Conservation (phyloP, 2,329 filamentous ascomycete genomes). For the Beauveria rudraprayagi region DNA sequence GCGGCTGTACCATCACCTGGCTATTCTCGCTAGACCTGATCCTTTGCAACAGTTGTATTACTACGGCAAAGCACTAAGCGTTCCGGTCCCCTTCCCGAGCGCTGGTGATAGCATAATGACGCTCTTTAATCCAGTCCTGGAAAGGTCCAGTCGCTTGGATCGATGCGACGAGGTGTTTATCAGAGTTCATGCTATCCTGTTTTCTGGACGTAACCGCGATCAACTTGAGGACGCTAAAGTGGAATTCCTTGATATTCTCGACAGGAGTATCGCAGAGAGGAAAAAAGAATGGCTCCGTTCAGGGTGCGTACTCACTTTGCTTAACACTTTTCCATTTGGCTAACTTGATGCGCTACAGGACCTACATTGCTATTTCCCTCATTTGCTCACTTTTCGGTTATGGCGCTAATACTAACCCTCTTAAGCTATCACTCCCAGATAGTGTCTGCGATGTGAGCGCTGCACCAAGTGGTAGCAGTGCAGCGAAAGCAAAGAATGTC, state of each 20-base stretch:
- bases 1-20: constrained; percentile 79
- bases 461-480: too few relatives aligned
- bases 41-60: constrained; percentile 64
- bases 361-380: constrained; percentile 22
- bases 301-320: constrained; percentile 24
- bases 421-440: constrained; percentile 24
- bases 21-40: constrained; percentile 65
- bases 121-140: constrained; percentile 54
- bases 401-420: constrained; percentile 33
- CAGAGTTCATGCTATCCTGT: constrained; percentile 55
- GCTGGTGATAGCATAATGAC: constrained; percentile 63
- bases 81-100: constrained; percentile 57
- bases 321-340: not conserved
- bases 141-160: constrained; percentile 25
- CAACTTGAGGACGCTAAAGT: constrained; percentile 35
- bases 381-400: constrained; percentile 27
- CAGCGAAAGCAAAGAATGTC: not conserved
- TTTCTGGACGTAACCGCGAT: constrained; percentile 41
- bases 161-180: constrained; percentile 52
- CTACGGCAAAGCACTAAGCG: constrained; percentile 63
- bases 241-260: constrained; percentile 46
- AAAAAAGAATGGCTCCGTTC: constrained; percentile 44
- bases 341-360: not conserved
- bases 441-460: constrained; percentile 13
- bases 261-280: constrained; percentile 46